A percentile compares a stretch with the other conserved stretches of the same genome.
Evolutionary conservation across 2,329 filamentous ascomycete genomes (phyloP).

Genomic region (Cryphonectria carpinicola): DNA sequence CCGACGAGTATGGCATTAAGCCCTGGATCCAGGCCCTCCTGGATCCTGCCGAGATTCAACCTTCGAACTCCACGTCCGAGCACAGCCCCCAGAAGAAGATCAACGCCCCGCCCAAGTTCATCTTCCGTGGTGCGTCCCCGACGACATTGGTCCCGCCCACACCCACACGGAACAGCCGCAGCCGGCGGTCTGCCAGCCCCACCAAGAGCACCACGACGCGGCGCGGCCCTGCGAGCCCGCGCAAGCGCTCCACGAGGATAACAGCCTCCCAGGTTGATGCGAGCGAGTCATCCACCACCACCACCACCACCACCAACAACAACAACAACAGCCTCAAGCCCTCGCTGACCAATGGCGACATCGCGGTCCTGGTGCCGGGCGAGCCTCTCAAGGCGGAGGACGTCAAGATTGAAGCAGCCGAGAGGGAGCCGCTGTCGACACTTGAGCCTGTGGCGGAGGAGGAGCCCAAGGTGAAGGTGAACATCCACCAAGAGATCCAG

Average conservation of each 20-base stretch:
- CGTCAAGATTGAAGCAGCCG: conserved; percentile 50
- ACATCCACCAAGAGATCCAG: conserved; percentile 68
- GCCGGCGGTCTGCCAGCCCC: conserved; percentile 62
- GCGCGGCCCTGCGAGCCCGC: conserved; percentile 55
- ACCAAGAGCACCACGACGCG: conserved; percentile 49
- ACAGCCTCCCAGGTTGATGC: conserved; percentile 45
- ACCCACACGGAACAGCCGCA: conserved; percentile 52
- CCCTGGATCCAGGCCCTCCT: conserved; percentile 92
- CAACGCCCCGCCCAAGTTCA: conserved; percentile 76
- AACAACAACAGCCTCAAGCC: conserved; percentile 31
- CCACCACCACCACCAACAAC: conserved; percentile 8
- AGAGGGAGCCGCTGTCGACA: conserved; percentile 53
- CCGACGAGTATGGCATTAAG: conserved; percentile 83
- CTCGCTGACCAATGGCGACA: conserved; percentile 38
- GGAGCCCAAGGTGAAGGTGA: conserved; percentile 67
- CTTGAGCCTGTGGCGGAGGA: conserved; percentile 60
- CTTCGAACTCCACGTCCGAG: conserved; percentile 54
- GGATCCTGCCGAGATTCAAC: conserved; percentile 77
- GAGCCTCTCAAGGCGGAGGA: conserved; percentile 30
- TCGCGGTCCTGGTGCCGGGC: conserved; percentile 26
- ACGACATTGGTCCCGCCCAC: conserved; percentile 54
- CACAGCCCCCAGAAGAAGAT: conserved; percentile 75
- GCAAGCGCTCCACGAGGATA: conserved; percentile 55
- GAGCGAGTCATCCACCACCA: conserved; percentile 37
- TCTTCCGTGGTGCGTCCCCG: conserved; percentile 41